Conservation (phyloP, 768 basidiomycete species). For the Boletus pseudopeckii region DNA sequence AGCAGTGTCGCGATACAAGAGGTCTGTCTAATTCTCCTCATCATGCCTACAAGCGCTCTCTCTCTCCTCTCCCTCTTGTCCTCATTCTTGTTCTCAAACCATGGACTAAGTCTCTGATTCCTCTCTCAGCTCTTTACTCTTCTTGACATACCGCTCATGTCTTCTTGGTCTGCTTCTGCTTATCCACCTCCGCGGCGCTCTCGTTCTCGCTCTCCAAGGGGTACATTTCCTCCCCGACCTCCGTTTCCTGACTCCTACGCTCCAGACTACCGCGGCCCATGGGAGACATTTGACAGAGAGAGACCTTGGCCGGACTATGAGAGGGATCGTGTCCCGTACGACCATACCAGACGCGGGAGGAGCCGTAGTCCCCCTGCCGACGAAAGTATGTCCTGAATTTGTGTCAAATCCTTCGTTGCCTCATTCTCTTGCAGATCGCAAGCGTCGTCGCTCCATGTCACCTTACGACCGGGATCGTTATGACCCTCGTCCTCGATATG, state of each 20-base stretch:
- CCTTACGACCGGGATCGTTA: constrained; percentile 83
- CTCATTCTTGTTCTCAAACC: constrained; percentile 43
- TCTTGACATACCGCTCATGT: constrained; percentile 53
- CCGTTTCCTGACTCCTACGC: constrained; percentile 59
- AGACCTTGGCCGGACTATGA: constrained; percentile 63
- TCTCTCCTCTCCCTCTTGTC: constrained; percentile 57
- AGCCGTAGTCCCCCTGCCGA: constrained; percentile 75
- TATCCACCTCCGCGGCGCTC: constrained; percentile 77
- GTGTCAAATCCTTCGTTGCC: neutral
- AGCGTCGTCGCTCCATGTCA: constrained; percentile 69
- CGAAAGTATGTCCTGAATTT: constrained; percentile 46
- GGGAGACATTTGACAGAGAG: constrained; percentile 72
- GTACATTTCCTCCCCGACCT: constrained; percentile 50
- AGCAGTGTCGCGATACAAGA: constrained; percentile 60
- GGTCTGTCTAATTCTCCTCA: constrained; percentile 78
- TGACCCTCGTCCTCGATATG: constrained; percentile 79
- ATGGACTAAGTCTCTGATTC: constrained; percentile 44
- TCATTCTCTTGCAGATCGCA: constrained; percentile 47
- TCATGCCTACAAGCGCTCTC: constrained; percentile 75
- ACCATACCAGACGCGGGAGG: constrained; percentile 65
- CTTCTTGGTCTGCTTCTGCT: constrained; percentile 66
- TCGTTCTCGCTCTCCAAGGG: constrained; percentile 73
- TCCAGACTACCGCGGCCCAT: constrained; percentile 58
- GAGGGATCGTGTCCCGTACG: constrained; percentile 65
- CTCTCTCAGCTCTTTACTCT: constrained; percentile 41